phyloP scores from a whole-genome alignment of 169 alveolate genomes.

The Eimeria necatrix region DNA sequence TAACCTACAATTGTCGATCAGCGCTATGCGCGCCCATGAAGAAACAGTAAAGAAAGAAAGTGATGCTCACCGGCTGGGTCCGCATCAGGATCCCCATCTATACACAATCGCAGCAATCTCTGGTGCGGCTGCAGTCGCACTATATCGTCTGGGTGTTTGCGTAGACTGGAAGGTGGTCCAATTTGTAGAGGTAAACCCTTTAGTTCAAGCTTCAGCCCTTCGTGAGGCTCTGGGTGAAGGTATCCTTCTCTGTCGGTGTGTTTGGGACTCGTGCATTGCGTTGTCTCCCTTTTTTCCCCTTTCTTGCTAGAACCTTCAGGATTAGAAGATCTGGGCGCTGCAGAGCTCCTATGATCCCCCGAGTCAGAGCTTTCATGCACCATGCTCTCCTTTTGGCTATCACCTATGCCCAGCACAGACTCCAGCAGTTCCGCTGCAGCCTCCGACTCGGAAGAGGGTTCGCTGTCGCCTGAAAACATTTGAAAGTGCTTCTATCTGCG shows the following conservation, averaged over 20 bases:
- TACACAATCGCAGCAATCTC: background rate
- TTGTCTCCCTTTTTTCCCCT: background rate
- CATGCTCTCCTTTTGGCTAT: background rate
- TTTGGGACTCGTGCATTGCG: background rate
- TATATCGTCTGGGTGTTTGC: background rate
- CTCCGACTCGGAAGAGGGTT: constrained; percentile 26
- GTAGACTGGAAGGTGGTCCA: background rate
- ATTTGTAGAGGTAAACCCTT: background rate
- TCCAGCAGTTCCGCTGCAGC: constrained; percentile 2
- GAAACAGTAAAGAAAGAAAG: too few relatives aligned
- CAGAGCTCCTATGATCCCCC: too few relatives aligned
- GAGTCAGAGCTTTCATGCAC: too few relatives aligned
- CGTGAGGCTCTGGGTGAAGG: background rate
- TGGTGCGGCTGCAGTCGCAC: constrained; percentile 3
- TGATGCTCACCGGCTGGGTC: constrained; percentile 1
- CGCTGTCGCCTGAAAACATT: constrained; percentile 1
- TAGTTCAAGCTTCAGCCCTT: background rate
- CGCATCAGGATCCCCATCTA: constrained; percentile 2
- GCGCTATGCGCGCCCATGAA: too few relatives aligned
- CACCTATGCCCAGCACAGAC: background rate
- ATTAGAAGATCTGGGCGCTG: too few relatives aligned
- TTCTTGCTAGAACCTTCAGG: background rate
- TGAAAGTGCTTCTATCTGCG: too few relatives aligned
- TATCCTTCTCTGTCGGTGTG: background rate
- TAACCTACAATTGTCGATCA: too few relatives aligned